Percentiles rank a stretch among this genome's conserved stretches.
Conservation (phyloP, 257 asterid species). For the Penstemon barbatus region DNA sequence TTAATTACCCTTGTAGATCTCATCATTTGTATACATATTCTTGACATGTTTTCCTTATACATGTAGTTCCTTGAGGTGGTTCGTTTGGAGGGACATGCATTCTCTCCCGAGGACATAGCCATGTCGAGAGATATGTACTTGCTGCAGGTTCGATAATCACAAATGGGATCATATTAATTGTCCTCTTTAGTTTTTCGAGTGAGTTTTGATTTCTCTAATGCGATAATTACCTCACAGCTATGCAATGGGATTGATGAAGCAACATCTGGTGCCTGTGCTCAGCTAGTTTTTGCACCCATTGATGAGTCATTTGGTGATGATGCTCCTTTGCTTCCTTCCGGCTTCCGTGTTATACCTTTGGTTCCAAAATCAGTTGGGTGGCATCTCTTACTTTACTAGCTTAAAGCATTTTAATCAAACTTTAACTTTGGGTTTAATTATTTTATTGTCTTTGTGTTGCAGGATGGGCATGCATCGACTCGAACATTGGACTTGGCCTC, state of each 20-base stretch:
- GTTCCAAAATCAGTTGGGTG: constrained; percentile 82
- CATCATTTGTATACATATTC: neutral
- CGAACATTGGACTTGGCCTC: constrained; percentile 89
- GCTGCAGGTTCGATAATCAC: constrained; percentile 55
- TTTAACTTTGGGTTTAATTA: neutral
- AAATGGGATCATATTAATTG: neutral
- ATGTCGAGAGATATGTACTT: constrained; percentile 82
- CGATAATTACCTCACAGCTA: constrained; percentile 43
- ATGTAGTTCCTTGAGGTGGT: constrained; percentile 82
- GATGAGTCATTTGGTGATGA: constrained; percentile 94
- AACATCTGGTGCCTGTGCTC: constrained; percentile 73
- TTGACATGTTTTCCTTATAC: neutral
- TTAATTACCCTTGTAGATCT: neutral
- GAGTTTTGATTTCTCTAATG: constrained; percentile 17
- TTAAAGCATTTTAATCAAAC: neutral
- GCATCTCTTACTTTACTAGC: constrained; percentile 1
- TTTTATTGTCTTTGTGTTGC: constrained; percentile 14
- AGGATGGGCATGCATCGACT: constrained; percentile 68
- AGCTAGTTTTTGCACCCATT: constrained; percentile 94
- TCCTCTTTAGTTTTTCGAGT: neutral
- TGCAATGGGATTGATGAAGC: constrained; percentile 91
- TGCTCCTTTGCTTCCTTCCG: constrained; percentile 86
- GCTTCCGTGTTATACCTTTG: constrained; percentile 90
- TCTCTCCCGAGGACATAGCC: constrained; percentile 74
- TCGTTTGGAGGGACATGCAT: constrained; percentile 78